phyloP scores from a whole-genome alignment of 1,139 yeast genomes.

The Taphrina pruni region DNA sequence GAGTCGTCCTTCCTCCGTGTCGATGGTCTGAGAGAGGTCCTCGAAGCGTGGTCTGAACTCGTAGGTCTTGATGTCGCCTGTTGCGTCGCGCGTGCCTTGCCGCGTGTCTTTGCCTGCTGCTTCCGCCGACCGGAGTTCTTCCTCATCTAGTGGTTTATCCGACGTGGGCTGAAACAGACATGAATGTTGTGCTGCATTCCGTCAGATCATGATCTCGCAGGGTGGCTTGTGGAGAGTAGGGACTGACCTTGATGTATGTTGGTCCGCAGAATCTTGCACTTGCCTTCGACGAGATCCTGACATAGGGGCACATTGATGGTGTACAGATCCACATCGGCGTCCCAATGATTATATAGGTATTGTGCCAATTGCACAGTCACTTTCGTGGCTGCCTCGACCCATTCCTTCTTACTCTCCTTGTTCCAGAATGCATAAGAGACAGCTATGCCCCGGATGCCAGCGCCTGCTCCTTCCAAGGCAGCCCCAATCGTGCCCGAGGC shows the following conservation, averaged over 20 bases:
- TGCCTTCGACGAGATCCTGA: conserved; percentile 59
- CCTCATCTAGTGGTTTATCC: conserved; percentile 78
- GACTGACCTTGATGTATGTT: conserved; percentile 82
- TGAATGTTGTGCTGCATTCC: conserved; percentile 47
- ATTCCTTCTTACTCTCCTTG: conserved; percentile 60
- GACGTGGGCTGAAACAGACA: conserved; percentile 43
- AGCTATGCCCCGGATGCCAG: conserved; percentile 34
- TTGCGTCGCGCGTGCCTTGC: conserved; percentile 54
- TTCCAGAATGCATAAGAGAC: conserved; percentile 47
- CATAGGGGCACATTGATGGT: conserved; percentile 82
- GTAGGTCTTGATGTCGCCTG: conserved; percentile 49
- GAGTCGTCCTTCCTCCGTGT: conserved; percentile 15
- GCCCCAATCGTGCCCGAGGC: conserved; percentile 98
- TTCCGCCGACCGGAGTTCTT: conserved; percentile 63
- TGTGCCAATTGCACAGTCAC: conserved; percentile 68
- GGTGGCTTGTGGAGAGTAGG: not conserved
- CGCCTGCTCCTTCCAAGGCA: conserved; percentile 87
- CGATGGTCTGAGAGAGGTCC: conserved; percentile 11
- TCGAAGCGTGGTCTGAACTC: conserved; percentile 21
- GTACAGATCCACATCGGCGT: conserved; percentile 66
- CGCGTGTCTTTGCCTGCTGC: conserved; percentile 59
- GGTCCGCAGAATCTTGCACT: conserved; percentile 67
- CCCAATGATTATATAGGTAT: conserved; percentile 66
- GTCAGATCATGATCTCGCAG: conserved; percentile 42
- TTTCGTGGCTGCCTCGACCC: conserved; percentile 69